Base-by-base conservation (phyloP, 2,329 filamentous ascomycete species). In the Pyricularia pennisetigena region DNA sequence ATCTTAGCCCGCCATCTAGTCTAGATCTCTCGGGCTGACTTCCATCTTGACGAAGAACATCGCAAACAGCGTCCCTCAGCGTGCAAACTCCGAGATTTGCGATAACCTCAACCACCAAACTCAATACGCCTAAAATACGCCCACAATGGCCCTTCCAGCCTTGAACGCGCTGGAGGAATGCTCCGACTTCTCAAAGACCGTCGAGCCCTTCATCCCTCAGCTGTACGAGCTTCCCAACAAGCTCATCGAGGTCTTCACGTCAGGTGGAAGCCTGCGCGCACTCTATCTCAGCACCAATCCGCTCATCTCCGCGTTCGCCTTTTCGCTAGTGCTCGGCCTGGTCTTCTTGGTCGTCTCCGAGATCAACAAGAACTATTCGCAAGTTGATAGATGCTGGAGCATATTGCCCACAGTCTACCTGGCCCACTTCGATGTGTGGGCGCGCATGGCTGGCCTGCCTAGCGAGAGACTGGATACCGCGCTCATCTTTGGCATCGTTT, bases 291-390 rank as follows among this genome's bases (percentile, higher is more conserved):
- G 88, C 65, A 98, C 94, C 23, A 98, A 99, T 76, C 95, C 95
- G 0, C 81, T 97, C 61, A 83, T 97, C 30, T 88, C 87, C 0
- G 91, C 87, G 2, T 84, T 96, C 71, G 89, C 87, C 0, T 85
- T 92, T 67, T 90, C 91, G 2, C 73, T 97, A 23, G 83, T 88
- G 59, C 78, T 97, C n/a, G 88, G 88, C 1, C 84, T 85, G 5
- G 74, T 95, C 30, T 91, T 96, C 74, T 81, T 97, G 28, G 75
- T 94, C 35, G 81, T 88, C 5, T 92, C 93, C 0, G 94, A 98
- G 78, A 79, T 93, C 80, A 98, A 96, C 79, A 86, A 86, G 74
- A 99, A 99, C 78, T 97, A 94, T 78, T 97, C 94, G n/a, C 95
- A 99, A 79, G 90, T 99, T 61, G 95, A 99, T 78, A 88, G 95